Conservation (phyloP, 768 basidiomycete species). For the Tulasnella sp. region DNA sequence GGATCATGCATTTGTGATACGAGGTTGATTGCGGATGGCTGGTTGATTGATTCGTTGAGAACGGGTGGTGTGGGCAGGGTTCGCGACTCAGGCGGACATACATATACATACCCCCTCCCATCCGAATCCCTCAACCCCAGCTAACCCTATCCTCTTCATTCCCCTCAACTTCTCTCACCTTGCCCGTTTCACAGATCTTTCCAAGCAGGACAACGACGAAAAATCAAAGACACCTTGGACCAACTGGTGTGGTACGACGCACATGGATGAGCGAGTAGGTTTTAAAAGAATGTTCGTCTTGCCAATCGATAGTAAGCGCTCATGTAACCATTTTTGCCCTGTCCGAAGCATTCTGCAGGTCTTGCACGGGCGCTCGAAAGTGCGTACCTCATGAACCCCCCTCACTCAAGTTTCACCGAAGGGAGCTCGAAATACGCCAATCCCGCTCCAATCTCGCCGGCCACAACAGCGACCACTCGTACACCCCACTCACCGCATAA, state of each 20-base stretch:
- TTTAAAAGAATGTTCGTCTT: constrained; percentile 56
- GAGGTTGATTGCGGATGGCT: constrained; percentile 8
- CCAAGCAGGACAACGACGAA: constrained; percentile 74
- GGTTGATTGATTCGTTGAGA: background rate
- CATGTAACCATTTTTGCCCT: constrained; percentile 42
- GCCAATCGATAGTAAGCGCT: constrained; percentile 61
- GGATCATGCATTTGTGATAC: constrained; percentile 1
- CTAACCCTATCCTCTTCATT: background rate
- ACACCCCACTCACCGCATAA: background rate
- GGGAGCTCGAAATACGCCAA: background rate
- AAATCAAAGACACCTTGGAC: constrained; percentile 73
- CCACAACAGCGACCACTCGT: background rate
- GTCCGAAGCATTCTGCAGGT: background rate
- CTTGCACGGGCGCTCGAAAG: background rate
- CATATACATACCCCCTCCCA: constrained; percentile 1
- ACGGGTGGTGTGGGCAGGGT: background rate
- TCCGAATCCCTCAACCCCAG: background rate
- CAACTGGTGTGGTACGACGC: constrained; percentile 85
- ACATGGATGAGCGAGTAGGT: constrained; percentile 47
- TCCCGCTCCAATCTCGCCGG: background rate
- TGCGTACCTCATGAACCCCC: constrained; percentile 10
- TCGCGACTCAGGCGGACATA: constrained; percentile 1
- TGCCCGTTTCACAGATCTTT: constrained; percentile 41
- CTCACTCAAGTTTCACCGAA: background rate
- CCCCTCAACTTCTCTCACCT: constrained; percentile 1